Evolutionary conservation across 305 asterid species (phyloP), one percentile per base, ranked within the genome.

Genomic region (Coffea humblotiana): DNA sequence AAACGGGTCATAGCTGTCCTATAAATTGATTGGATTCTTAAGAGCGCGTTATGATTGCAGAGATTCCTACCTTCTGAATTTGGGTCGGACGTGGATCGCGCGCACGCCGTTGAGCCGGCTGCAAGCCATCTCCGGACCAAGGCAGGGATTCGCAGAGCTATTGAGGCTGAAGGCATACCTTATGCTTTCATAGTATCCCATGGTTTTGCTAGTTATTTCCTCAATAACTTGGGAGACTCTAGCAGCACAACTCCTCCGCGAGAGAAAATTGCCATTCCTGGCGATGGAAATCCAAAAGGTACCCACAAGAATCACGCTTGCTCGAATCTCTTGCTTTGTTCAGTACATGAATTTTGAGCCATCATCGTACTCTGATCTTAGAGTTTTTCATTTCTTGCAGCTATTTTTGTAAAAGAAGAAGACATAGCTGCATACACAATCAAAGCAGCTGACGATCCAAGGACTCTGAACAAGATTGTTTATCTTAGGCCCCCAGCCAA

Each of bases 51-150:
- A 8, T 80, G 67, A 72, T 80, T 69, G 40, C 83, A 90, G 94
- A 82, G 91, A 48, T 91, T 91, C 87, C 80, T 87, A 49, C 94
- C 96, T 60, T 91, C 91, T 10, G 92, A 90, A 77, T 91, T 87
- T 78, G 94, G 92, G 56, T 84, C 79, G 14, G 94, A 91, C 77
- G 91, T 87, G 61, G 92, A 91, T 83, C 93, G 87, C 61, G 85
- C 73, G 58, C 91, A 87, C 74, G 86, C 89, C 47, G 87, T 90
- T 49, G 90, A 87, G 84, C 96, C 91, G 2, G 94, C 90, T 40
- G 86, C 84, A 49, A 73, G 89, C 14, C 78, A 60, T 7, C 87
- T 81, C 71, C 81, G 60, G 23, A 85, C 81, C 73, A 90, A 91
- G 78, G 89, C 87, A 54, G 79, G 78, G 54, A 85, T 91, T 2